Evolutionary conservation across 2,329 filamentous ascomycete species (phyloP).

Genomic region (Capronia coronata): DNA sequence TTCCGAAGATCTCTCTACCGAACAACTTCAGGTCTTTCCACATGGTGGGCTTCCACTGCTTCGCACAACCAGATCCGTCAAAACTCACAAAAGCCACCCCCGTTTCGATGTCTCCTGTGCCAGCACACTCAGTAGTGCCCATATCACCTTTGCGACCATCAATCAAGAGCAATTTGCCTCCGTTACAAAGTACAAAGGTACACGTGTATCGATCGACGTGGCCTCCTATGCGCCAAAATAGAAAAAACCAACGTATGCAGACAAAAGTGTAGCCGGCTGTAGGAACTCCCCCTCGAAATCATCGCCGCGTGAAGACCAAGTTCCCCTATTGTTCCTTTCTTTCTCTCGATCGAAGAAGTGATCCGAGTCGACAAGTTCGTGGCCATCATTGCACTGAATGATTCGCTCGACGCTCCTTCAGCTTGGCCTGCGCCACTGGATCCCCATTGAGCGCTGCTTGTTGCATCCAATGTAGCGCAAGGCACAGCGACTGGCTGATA

Average conservation of each 20-base stretch:
- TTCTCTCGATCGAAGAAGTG: neutral
- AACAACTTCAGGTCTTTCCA: neutral
- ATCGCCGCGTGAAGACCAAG: neutral
- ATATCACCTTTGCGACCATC: neutral
- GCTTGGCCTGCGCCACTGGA: conserved; percentile 70
- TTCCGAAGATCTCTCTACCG: neutral
- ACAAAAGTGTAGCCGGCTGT: too few relatives aligned
- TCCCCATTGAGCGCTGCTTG: conserved; percentile 80
- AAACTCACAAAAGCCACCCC: neutral
- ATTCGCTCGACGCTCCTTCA: conserved; percentile 64
- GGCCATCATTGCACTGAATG: conserved; percentile 48
- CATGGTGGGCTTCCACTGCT: neutral
- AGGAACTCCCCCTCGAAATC: too few relatives aligned
- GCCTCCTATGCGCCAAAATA: neutral
- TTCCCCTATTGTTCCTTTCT: neutral
- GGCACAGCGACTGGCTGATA: conserved; percentile 71
- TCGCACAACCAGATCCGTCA: neutral
- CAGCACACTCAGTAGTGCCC: too few relatives aligned
- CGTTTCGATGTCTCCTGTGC: neutral
- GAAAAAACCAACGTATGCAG: neutral
- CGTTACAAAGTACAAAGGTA: conserved; percentile 12
- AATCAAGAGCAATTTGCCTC: conserved; percentile 13
- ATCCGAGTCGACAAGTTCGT: conserved; percentile 3
- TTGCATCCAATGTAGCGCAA: conserved; percentile 97
- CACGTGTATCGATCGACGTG: conserved; percentile 15